Evolutionary conservation across 768 basidiomycete species (phyloP).

Genomic region (Xerocomellus amylosporus): DNA sequence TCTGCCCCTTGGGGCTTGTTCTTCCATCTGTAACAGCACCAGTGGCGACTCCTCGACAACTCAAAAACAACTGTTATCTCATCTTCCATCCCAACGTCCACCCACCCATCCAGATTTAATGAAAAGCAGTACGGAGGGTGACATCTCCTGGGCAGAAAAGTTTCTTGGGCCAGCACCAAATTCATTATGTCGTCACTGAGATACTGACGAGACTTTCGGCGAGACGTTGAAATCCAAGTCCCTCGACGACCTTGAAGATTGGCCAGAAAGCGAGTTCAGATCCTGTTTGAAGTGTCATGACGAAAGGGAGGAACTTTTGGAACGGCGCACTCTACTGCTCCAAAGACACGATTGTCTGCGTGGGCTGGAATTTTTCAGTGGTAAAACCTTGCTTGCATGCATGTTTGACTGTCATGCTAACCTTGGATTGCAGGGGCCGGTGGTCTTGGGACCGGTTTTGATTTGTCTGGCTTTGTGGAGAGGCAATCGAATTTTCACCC

Average conservation of each 20-base stretch:
- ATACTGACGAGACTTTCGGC: too few relatives aligned
- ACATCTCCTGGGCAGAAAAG: too few relatives aligned
- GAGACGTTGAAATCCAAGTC: conserved; percentile 18
- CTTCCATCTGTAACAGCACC: too few relatives aligned
- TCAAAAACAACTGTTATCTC: too few relatives aligned
- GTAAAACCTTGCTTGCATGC: conserved; percentile 33
- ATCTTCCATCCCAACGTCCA: too few relatives aligned
- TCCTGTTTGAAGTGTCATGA: conserved; percentile 42
- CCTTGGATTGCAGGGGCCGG: conserved; percentile 55
- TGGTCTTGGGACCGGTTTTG: conserved; percentile 67
- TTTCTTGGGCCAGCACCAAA: too few relatives aligned
- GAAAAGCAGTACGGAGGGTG: too few relatives aligned
- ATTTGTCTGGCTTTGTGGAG: conserved; percentile 59
- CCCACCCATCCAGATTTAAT: too few relatives aligned
- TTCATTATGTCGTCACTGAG: too few relatives aligned
- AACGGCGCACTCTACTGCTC: conserved; percentile 31
- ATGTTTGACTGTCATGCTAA: background rate
- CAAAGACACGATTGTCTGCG: conserved; percentile 44
- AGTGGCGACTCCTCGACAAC: too few relatives aligned
- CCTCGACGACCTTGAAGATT: conserved; percentile 23
- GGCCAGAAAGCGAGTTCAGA: conserved; percentile 29
- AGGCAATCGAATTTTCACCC: conserved; percentile 65
- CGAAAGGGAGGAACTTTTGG: conserved; percentile 31
- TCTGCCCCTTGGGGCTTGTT: too few relatives aligned
- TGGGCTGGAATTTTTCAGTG: conserved; percentile 68